Base-by-base conservation (phyloP, 441 rosid genomes). In the Hura crepitans region DNA sequence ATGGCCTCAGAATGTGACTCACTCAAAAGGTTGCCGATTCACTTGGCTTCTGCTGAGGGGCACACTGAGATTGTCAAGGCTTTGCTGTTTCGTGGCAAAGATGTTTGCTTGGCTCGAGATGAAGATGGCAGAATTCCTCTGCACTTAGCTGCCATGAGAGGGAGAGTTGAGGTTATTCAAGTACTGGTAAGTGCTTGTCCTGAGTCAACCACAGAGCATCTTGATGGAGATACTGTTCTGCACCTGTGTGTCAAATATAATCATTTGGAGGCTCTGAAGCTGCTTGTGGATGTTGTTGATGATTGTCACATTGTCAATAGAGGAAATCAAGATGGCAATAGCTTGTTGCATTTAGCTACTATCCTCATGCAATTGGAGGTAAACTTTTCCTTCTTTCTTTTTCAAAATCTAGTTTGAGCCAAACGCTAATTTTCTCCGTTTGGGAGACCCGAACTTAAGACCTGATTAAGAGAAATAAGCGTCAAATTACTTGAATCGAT, bases 141-240 rank as follows among this genome's bases (percentile, higher is more conserved):
- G 22, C 84, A 80, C 64, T 47, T 75, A 27, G 82, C 80, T 9
- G 82, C 77, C 8, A 68, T 79, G 31, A 76, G 78, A 68, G 86
- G 80, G 22, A 50, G 54, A 27, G 67, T 77, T 15, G 74, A 64
- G 23, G 75, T 57, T 13, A 65, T 77, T 43, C 62, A 14, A 12
- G 68, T 65, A 69, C 25, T 81, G 77, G 47, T 74, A 4, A 46
- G 51, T 49, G 73, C 62, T 0, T 56, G 66, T 20, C 79, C 77
- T 3, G 77, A 59, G 11, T 66, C 71, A 7, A 1, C n/a, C 10
- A 12, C 23, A 27, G 62, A n/a, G 71, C 45, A 25, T 15, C 31
- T 64, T 1, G 71, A 37, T 22, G 77, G 68, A 1, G 77, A 74
- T 20, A 47, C 67, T 0, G 72, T 73, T 35, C 28, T 73, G 2